Percentiles rank a stretch among this genome's conserved stretches.
Conservation (phyloP, 1,284 basidiomycete species). For the Meripilus lineatus region DNA sequence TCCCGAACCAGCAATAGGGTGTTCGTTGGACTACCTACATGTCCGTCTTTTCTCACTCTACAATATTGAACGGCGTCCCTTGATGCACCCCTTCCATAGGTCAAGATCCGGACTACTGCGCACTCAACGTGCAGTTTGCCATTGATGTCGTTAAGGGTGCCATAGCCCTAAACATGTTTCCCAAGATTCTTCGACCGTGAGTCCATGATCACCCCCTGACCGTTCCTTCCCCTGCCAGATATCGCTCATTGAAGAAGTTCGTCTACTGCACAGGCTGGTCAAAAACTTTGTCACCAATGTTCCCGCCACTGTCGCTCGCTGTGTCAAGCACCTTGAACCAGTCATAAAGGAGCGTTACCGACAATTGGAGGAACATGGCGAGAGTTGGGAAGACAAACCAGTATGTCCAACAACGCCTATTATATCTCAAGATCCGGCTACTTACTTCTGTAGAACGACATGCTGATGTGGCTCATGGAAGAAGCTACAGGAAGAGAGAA, state of each 20-base stretch:
- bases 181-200: constrained; percentile 35
- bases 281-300: constrained; percentile 25
- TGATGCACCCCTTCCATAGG: no score
- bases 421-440: neutral
- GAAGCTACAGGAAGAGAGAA: neutral
- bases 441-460: constrained; percentile 3
- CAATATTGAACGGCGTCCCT: no score
- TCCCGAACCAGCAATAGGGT: constrained; percentile 13
- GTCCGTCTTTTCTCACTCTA: constrained; percentile 19
- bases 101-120: constrained; percentile 27
- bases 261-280: no score
- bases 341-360: constrained; percentile 32
- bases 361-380: constrained; percentile 26
- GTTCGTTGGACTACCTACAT: constrained; percentile 36
- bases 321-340: constrained; percentile 27
- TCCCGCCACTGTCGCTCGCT: constrained; percentile 12
- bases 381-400: constrained; percentile 30
- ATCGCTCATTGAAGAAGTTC: no score
- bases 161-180: constrained; percentile 29
- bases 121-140: constrained; percentile 30
- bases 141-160: constrained; percentile 25
- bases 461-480: constrained; percentile 1
- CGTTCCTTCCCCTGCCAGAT: no score
- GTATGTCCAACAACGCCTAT: constrained; percentile 18
- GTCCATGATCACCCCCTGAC: constrained; percentile 10